phyloP scores from a whole-genome alignment of 768 basidiomycete species.

The Psilocybe cyanescens region DNA sequence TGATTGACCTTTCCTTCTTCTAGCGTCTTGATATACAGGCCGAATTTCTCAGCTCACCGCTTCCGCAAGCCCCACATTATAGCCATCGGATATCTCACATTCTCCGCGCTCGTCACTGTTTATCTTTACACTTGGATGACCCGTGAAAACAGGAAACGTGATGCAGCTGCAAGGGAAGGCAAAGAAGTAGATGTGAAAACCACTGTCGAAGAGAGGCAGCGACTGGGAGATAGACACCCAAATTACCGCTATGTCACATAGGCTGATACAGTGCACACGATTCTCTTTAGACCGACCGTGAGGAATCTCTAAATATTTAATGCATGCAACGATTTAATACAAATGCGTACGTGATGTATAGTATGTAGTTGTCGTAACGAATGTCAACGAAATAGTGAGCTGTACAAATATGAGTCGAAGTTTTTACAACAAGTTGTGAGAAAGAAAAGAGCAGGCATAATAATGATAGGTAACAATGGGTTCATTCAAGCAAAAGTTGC shows the following conservation, averaged over 20 bases:
- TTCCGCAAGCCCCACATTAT: constrained; percentile 63
- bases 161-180: constrained; percentile 26
- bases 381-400: background rate
- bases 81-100: constrained; percentile 60
- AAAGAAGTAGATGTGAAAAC: constrained; percentile 24
- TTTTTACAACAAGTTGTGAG: background rate
- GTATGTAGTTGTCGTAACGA: background rate
- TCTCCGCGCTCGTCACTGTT: constrained; percentile 44
- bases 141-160: constrained; percentile 52
- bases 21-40: constrained; percentile 60
- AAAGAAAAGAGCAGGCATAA: background rate
- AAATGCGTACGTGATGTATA: background rate
- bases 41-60: constrained; percentile 44
- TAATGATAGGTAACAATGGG: constrained; percentile 1
- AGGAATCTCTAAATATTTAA: background rate
- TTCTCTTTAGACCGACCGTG: background rate
- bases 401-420: background rate
- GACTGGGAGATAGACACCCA: constrained; percentile 42
- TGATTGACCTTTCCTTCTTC: background rate
- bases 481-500: constrained; percentile 13
- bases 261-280: background rate
- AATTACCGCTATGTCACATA: constrained; percentile 45
- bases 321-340: background rate
- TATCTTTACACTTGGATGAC: constrained; percentile 53
- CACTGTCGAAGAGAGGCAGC: constrained; percentile 29